Conservation (phyloP, 2,329 filamentous ascomycete genomes). For the Gnomoniopsis sp. region DNA sequence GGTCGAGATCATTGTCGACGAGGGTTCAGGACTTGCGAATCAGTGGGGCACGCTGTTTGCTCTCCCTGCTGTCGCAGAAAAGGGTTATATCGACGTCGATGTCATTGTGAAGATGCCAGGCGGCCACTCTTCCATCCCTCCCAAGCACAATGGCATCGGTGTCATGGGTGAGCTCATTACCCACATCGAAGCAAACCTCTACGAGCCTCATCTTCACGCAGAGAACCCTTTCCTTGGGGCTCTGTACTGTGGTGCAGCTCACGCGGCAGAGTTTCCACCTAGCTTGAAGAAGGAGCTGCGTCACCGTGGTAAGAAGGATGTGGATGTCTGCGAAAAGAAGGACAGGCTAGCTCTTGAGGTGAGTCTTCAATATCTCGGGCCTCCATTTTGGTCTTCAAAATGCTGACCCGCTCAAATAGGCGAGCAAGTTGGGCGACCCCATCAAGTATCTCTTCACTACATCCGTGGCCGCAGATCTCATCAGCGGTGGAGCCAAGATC, state of each 20-base stretch:
- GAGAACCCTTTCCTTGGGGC: conserved; percentile 39
- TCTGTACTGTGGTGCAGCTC: conserved; percentile 38
- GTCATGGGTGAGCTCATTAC: conserved; percentile 42
- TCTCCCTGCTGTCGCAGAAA: conserved; percentile 56
- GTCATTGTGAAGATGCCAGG: conserved; percentile 56
- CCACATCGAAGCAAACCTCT: conserved; percentile 44
- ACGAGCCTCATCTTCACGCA: conserved; percentile 35
- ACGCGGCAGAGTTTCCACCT: conserved; percentile 42
- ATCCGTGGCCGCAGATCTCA: conserved; percentile 59
- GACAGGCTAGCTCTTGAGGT: conserved; percentile 46
- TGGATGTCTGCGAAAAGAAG: conserved; percentile 24
- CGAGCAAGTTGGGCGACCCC: conserved; percentile 35
- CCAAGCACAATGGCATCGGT: conserved; percentile 52
- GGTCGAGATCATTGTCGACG: conserved; percentile 56
- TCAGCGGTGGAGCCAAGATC: conserved; percentile 61
- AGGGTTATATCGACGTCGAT: conserved; percentile 57
- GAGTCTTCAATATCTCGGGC: no score
- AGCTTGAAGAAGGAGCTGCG: conserved; percentile 39
- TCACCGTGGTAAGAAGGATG: conserved; percentile 22
- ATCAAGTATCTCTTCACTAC: conserved; percentile 58
- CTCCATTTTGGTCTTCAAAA: no score
- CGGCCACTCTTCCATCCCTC: conserved; percentile 58
- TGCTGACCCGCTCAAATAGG: no score
- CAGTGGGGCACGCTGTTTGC: conserved; percentile 49
- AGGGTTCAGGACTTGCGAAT: conserved; percentile 46